Evolutionary conservation across 2,329 filamentous ascomycete species (phyloP).

Genomic region (Bipolaris zeicola): DNA sequence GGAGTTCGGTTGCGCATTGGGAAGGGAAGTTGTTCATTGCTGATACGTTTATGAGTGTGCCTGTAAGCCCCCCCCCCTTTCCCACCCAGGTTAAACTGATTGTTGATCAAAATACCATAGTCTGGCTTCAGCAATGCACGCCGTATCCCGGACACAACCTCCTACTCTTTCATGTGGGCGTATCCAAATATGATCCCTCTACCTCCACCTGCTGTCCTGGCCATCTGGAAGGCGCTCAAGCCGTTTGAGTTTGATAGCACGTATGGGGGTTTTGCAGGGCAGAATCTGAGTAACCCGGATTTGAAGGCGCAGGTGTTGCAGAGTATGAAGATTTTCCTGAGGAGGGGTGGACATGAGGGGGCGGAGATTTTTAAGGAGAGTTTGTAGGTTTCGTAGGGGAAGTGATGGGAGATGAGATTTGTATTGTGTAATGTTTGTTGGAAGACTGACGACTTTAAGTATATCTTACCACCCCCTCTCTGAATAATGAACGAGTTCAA

Average conservation of each 20-base stretch:
- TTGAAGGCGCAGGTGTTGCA: constrained; percentile 71
- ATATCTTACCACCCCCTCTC: too few relatives aligned
- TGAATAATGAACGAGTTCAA: too few relatives aligned
- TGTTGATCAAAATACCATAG: constrained; percentile 10
- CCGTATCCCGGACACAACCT: constrained; percentile 53
- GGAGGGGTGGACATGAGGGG: constrained; percentile 54
- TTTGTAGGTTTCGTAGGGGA: background rate
- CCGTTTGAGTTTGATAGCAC: constrained; percentile 67
- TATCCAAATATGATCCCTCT: constrained; percentile 66
- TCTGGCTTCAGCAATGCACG: constrained; percentile 47
- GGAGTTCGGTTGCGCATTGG: constrained; percentile 71
- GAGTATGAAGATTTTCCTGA: constrained; percentile 76
- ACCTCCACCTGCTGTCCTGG: constrained; percentile 63
- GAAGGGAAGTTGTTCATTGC: constrained; percentile 67
- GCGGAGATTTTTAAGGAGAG: constrained; percentile 49
- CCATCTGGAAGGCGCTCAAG: constrained; percentile 73
- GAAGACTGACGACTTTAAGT: too few relatives aligned
- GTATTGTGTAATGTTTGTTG: too few relatives aligned
- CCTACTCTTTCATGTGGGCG: constrained; percentile 77
- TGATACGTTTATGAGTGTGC: constrained; percentile 76
- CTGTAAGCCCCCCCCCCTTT: constrained; percentile 48
- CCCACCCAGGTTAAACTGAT: background rate
- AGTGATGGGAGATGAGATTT: too few relatives aligned
- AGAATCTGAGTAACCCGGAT: constrained; percentile 62
- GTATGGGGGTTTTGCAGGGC: constrained; percentile 69